phyloP scores from a whole-genome alignment of 169 alveolate species.

The Plasmodium adleri region DNA sequence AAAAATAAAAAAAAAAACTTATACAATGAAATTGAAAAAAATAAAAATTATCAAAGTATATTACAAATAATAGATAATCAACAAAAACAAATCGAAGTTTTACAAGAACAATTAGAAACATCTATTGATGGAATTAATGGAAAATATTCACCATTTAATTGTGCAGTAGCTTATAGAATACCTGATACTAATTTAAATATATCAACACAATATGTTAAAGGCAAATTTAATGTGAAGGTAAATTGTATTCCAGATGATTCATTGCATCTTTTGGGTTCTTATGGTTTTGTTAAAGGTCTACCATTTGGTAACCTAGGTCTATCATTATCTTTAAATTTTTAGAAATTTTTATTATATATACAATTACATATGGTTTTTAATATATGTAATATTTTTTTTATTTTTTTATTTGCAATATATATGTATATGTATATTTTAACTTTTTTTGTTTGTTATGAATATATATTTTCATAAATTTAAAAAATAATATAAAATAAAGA shows the following conservation, averaged over 20 bases:
- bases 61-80: constrained; percentile 78
- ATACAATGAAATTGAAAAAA: constrained; percentile 41
- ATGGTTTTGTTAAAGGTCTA: constrained; percentile 85
- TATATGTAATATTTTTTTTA: too few relatives aligned
- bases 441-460: too few relatives aligned
- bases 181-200: constrained; percentile 84
- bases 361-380: not conserved
- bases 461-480: too few relatives aligned
- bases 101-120: constrained; percentile 61
- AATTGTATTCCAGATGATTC: constrained; percentile 87
- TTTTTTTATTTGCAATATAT: too few relatives aligned
- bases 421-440: too few relatives aligned
- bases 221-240: constrained; percentile 80
- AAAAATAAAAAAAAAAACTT: constrained; percentile 44
- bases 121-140: constrained; percentile 51
- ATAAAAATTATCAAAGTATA: constrained; percentile 72
- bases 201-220: constrained; percentile 77
- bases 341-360: constrained; percentile 1
- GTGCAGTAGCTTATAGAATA: constrained; percentile 84
- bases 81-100: constrained; percentile 82
- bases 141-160: constrained; percentile 78
- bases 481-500: too few relatives aligned
- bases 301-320: constrained; percentile 85
- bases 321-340: constrained; percentile 78
- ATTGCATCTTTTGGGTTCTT: constrained; percentile 79